Percentiles rank a stretch among this genome's conserved stretches.
Conservation (phyloP, 495 filamentous ascomycete genomes). For the Chaetomidium leptoderma region DNA sequence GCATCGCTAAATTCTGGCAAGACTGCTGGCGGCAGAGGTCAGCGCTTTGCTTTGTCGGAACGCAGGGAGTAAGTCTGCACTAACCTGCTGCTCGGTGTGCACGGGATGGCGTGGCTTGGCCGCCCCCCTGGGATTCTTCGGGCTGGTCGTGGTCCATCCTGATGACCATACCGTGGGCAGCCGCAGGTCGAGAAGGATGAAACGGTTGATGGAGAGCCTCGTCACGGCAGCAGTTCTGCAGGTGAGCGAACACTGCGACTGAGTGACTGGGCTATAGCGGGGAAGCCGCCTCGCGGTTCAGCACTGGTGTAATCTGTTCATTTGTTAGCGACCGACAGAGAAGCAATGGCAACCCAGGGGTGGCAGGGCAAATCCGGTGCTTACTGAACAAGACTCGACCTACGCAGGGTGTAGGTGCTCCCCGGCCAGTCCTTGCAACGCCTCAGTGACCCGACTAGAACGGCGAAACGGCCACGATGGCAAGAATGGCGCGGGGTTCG, state of each 20-base stretch:
- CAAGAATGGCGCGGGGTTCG: background rate
- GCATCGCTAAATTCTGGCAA: background rate
- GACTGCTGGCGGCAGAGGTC: background rate
- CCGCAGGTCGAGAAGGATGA: background rate
- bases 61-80: background rate
- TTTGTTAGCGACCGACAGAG: background rate
- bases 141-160: background rate
- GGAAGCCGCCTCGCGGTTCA: background rate
- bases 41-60: background rate
- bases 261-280: background rate
- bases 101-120: background rate
- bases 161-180: background rate
- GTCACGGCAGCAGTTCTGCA: background rate
- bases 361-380: background rate
- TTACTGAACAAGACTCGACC: background rate
- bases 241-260: background rate
- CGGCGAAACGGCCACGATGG: background rate
- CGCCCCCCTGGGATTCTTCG: background rate
- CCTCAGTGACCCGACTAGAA: background rate
- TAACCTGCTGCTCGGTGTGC: background rate
- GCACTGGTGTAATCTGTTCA: background rate
- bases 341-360: background rate
- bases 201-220: background rate
- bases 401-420: background rate
- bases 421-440: background rate